phyloP scores from a whole-genome alignment of 2,329 filamentous ascomycete species.

The Fusarium compactum region DNA sequence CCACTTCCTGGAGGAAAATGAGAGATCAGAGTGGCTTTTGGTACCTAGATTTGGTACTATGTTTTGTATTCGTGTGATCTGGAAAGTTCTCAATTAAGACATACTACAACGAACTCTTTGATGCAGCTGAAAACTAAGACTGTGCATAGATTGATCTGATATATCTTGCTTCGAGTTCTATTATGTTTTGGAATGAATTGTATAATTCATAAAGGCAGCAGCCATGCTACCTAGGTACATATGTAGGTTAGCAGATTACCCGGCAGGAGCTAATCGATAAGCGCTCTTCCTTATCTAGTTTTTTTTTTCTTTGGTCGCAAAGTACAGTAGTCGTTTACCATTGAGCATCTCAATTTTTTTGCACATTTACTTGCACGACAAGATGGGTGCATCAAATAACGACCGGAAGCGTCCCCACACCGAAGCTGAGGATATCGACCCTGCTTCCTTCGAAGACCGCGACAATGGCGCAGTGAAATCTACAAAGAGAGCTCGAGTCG shows the following conservation, averaged over 20 bases:
- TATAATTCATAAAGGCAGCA: not conserved
- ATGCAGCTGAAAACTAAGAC: not conserved
- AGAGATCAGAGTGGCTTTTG: not conserved
- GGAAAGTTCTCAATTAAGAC: not conserved
- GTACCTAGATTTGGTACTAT: not conserved
- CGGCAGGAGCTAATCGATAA: conserved; percentile 15
- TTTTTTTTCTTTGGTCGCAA: conserved; percentile 33
- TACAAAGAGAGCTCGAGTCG: conserved; percentile 69
- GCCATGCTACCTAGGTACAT: not conserved
- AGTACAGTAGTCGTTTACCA: conserved; percentile 7
- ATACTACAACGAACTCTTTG: not conserved
- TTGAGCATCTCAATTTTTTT: conserved; percentile 12
- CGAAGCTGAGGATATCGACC: conserved; percentile 50
- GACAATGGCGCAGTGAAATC: conserved; percentile 50
- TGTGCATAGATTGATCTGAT: not conserved
- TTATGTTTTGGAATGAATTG: not conserved
- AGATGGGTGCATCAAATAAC: conserved; percentile 49
- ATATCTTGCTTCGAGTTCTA: not conserved
- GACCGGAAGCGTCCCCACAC: conserved; percentile 54
- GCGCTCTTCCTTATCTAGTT: conserved; percentile 21
- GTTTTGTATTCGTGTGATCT: not conserved
- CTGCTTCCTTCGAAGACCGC: conserved; percentile 49
- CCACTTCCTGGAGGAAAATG: not conserved
- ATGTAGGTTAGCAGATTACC: not conserved
- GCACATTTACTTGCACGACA: conserved; percentile 14